Percentiles rank a stretch among this genome's conserved stretches.
Conservation (phyloP, 2,329 filamentous ascomycete species). For the Neofusicoccum cordaticola region DNA sequence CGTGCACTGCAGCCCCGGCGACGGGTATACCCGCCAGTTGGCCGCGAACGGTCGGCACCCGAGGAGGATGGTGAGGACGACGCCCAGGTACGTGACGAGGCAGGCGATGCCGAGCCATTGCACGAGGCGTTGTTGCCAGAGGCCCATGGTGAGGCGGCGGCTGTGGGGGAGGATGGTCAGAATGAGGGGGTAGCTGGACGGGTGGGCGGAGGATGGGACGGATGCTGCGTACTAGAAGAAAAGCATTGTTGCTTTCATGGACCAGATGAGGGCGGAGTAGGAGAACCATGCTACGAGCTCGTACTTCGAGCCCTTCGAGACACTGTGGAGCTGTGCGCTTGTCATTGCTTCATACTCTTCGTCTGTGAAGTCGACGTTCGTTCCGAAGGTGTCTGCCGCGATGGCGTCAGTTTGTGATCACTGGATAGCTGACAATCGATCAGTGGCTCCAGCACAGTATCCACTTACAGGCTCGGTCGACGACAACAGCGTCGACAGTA, state of each 20-base stretch:
- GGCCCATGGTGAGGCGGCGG: constrained; percentile 24
- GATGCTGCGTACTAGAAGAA: not conserved
- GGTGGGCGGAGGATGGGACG: no score
- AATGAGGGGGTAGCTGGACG: constrained; percentile 12
- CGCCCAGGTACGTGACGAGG: constrained; percentile 28
- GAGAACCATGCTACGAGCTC: not conserved
- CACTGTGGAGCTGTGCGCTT: not conserved
- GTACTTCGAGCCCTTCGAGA: not conserved
- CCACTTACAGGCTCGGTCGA: not conserved
- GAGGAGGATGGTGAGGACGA: constrained; percentile 32
- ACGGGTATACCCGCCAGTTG: constrained; percentile 30
- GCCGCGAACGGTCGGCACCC: constrained; percentile 26
- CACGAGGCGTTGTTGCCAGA: no score
- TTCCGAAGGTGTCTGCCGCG: not conserved
- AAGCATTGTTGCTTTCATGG: not conserved
- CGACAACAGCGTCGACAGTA: not conserved
- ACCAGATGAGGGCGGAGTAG: not conserved
- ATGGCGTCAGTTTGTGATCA: not conserved
- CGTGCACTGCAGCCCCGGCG: constrained; percentile 28
- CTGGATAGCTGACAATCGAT: not conserved
- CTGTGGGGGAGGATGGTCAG: constrained; percentile 13
- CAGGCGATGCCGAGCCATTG: constrained; percentile 14
- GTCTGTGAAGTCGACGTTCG: not conserved
- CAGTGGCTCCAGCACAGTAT: not conserved
- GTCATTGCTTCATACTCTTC: not conserved